phyloP scores from a whole-genome alignment of 208 protist species.

The Trypanosoma avium region DNA sequence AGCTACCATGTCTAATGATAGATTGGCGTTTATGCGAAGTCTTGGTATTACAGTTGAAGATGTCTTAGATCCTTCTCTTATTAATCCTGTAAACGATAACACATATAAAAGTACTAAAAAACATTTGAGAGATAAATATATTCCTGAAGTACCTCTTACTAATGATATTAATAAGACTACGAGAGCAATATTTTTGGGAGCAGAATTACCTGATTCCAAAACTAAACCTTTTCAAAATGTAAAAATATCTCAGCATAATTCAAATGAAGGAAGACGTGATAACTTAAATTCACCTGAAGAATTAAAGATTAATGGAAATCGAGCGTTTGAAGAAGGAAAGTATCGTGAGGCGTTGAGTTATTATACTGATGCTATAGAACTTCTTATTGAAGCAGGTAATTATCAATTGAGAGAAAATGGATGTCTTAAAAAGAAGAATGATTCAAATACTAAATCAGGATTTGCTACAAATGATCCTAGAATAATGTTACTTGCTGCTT shows the following conservation, averaged over 20 bases:
- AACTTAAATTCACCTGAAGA: slow-evolving; percentile 37
- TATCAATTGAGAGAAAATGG: slow-evolving; percentile 12
- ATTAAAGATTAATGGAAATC: slow-evolving; percentile 89
- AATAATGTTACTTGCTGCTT: slow-evolving; percentile 59
- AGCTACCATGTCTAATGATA: slow-evolving; percentile 32
- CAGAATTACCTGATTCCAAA: not conserved
- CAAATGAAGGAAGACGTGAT: not conserved
- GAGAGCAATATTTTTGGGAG: slow-evolving; percentile 5
- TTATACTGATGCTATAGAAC: slow-evolving; percentile 87
- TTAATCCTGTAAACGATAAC: not conserved
- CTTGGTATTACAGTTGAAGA: slow-evolving; percentile 80
- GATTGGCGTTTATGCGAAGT: slow-evolving; percentile 69
- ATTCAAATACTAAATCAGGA: not conserved
- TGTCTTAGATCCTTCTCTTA: slow-evolving; percentile 44
- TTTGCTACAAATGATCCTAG: slow-evolving; percentile 4
- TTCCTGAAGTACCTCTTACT: not conserved
- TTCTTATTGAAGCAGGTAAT: slow-evolving; percentile 33
- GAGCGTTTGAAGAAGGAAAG: slow-evolving; percentile 76
- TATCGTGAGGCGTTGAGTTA: slow-evolving; percentile 73
- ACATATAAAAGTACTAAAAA: not conserved
- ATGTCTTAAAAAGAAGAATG: not conserved
- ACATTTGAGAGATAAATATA: not conserved
- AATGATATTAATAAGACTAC: slow-evolving; percentile 8
- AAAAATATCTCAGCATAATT: slow-evolving; percentile 1
- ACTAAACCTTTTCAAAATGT: not conserved